Evolutionary conservation across 805 yeast genomes (phyloP), one percentile per base, ranked within the genome.

Genomic region (Starmera amethionina): DNA sequence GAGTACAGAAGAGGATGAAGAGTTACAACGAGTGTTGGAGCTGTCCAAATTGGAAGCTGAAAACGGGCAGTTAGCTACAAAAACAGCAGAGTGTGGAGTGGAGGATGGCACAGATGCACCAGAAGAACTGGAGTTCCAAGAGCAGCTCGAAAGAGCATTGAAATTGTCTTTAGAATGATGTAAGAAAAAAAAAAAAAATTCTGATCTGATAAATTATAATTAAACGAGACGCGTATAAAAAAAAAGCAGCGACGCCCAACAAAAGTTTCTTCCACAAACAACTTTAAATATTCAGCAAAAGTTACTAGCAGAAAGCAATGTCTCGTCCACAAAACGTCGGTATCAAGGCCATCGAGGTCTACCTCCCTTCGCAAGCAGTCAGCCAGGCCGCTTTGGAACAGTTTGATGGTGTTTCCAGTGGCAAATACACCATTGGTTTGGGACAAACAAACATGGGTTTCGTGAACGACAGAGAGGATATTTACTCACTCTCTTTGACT

Each of bases 401-500:
- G 48, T 78, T 67, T 54, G 95, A 89, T 60, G 85, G 83, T 42
- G 89, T 90, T 46, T 76, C 97, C 18, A 69, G 83, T 41, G 99
- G 99, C 45, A 93, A 93, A 64, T 93, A 88, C 74, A 93, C 99
- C 59, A 90, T 93, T 63, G 99, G 99, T 38, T 74, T 93, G 45
- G 99, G 99, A 49, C 98, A 93, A 71, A 90, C 96, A 56, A 87
- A 88, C 65, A 93, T 93, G 99, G 77, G 95, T 15, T 93, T 86
- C 56, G 97, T 93, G 50, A 83, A 90, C 61, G 98, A 93, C 68
- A 80, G 96, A 64, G 97, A 93, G 67, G 98, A 93, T 59, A 88
- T 88, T 55, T 89, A 89, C 71, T 93, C 98, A 31, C 72, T 93
- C 73, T 68, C 85, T n/a, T 70, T 93, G 58, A 93, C 97, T n/a